phyloP scores from a whole-genome alignment of 2,329 filamentous ascomycete genomes.

The Talaromyces sp. region DNA sequence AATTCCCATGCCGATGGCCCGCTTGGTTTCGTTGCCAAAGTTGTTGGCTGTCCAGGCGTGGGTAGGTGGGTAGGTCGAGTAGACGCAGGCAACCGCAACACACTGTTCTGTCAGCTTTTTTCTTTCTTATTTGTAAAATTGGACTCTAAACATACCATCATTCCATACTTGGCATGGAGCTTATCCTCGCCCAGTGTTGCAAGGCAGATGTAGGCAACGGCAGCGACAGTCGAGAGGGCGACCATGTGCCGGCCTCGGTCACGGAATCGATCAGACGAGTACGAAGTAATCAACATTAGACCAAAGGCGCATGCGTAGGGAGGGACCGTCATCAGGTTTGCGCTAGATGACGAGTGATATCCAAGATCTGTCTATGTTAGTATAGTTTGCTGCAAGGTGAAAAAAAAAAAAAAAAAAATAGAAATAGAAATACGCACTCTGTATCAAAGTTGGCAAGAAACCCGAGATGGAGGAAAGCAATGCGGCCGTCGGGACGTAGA shows the following conservation, averaged over 20 bases:
- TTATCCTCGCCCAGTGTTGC: constrained; percentile 2
- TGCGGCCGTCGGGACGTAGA: constrained; percentile 5
- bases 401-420: too few relatives aligned
- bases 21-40: constrained; percentile 8
- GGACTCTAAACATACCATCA: neutral
- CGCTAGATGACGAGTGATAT: constrained; percentile 1
- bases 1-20: constrained; percentile 6
- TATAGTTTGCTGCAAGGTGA: neutral
- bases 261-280: constrained; percentile 5
- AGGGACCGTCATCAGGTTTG: constrained; percentile 5
- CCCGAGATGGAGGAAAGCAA: constrained; percentile 6
- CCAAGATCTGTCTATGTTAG: constrained; percentile 2
- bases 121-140: neutral
- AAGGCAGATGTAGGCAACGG: constrained; percentile 1
- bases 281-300: constrained; percentile 1
- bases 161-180: constrained; percentile 5
- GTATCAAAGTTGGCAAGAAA: constrained; percentile 3
- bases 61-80: constrained; percentile 7
- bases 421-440: neutral
- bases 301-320: constrained; percentile 6
- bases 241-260: constrained; percentile 5
- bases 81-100: constrained; percentile 6
- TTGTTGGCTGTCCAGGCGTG: constrained; percentile 10
- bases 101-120: neutral
- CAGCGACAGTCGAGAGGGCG: constrained; percentile 1